Conservation (phyloP, 139 green algal species). For the Pseudopediastrum boryanum region DNA sequence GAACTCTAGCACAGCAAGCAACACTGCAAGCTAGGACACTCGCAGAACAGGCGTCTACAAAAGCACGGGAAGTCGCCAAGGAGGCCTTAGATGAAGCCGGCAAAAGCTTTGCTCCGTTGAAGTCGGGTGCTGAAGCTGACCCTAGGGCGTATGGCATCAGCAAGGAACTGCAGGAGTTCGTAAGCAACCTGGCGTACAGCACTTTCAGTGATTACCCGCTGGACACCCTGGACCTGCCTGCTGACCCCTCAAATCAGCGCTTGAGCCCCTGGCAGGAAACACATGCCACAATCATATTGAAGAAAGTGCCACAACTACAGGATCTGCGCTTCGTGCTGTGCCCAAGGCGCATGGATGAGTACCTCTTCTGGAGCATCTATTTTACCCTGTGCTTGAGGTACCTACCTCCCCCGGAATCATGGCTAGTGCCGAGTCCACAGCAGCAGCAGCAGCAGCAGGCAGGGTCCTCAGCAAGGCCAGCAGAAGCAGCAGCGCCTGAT, state of each 20-base stretch:
- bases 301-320: conserved; percentile 71
- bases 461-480: conserved; percentile 18
- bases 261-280: conserved; percentile 76
- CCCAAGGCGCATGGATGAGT: conserved; percentile 80
- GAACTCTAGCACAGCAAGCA: conserved; percentile 33
- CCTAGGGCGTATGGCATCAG: conserved; percentile 60
- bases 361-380: conserved; percentile 86
- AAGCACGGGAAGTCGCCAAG: conserved; percentile 32
- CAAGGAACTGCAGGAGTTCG: conserved; percentile 56
- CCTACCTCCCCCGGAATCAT: conserved; percentile 32
- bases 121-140: conserved; percentile 19
- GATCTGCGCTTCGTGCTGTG: conserved; percentile 84
- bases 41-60: conserved; percentile 15
- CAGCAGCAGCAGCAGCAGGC: conserved; percentile 15
- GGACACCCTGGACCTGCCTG: conserved; percentile 31
- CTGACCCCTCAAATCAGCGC: background rate
- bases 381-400: conserved; percentile 61
- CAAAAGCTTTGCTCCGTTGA: background rate
- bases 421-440: background rate
- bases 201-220: conserved; percentile 62
- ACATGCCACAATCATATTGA: conserved; percentile 73
- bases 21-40: conserved; percentile 21
- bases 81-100: conserved; percentile 32
- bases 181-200: conserved; percentile 65
- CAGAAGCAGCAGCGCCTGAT: conserved; percentile 5